Conservation (phyloP, 768 basidiomycete genomes). For the Porpolomopsis calyptriformis region DNA sequence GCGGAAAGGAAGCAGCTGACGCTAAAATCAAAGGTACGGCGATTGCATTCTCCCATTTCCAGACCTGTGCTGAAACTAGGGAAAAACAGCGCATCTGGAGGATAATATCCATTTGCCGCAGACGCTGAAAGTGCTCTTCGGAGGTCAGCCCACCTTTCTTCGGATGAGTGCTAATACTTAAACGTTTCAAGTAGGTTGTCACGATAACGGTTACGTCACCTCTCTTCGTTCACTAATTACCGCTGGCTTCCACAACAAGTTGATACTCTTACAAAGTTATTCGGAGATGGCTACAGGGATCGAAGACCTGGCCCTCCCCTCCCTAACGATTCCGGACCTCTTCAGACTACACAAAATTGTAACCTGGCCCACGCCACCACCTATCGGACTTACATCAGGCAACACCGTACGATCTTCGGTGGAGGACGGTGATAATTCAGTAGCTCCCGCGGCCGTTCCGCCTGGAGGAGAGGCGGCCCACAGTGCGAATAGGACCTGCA, state of each 20-base stretch:
- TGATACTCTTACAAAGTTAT: slow-evolving; percentile 56
- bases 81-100: slow-evolving; percentile 38
- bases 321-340: slow-evolving; percentile 42
- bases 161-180: slow-evolving; percentile 1
- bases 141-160: slow-evolving; percentile 31
- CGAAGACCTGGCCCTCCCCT: slow-evolving; percentile 43
- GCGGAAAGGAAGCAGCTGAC: slow-evolving; percentile 64
- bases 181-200: slow-evolving; percentile 39
- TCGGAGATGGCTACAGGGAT: slow-evolving; percentile 50
- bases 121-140: slow-evolving; percentile 57
- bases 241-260: slow-evolving; percentile 51
- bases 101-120: slow-evolving; percentile 54
- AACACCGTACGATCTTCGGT: background rate
- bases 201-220: slow-evolving; percentile 63
- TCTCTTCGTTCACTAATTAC: slow-evolving; percentile 55
- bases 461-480: background rate
- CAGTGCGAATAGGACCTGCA: background rate
- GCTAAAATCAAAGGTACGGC: slow-evolving; percentile 60
- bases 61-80: slow-evolving; percentile 2
- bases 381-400: background rate
- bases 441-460: background rate
- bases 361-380: slow-evolving; percentile 16
- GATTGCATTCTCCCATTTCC: slow-evolving; percentile 3
- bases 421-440: background rate
- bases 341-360: slow-evolving; percentile 49